phyloP scores from a whole-genome alignment of 306 rosid genomes.

The Myrica gale region DNA sequence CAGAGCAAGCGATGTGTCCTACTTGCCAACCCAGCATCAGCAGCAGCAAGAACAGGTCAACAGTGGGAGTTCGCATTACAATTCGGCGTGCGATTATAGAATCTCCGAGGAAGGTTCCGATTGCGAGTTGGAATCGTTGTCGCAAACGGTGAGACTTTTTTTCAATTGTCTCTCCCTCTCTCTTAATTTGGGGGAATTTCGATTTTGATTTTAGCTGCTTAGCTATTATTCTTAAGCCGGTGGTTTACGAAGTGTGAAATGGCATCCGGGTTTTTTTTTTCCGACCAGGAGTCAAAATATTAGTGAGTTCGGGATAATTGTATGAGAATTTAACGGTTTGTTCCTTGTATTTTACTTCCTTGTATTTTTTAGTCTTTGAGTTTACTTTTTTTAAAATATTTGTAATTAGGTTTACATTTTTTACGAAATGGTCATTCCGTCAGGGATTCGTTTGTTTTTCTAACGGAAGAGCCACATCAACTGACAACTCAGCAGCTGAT shows the following conservation, averaged over 20 bases:
- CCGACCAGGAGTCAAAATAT: neutral
- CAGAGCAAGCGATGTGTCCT: constrained; percentile 10
- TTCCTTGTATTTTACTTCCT: too few relatives aligned
- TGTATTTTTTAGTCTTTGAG: too few relatives aligned
- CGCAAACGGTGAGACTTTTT: constrained; percentile 37
- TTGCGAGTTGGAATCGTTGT: constrained; percentile 43
- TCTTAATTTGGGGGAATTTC: neutral
- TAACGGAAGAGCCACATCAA: too few relatives aligned
- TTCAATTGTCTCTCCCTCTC: neutral
- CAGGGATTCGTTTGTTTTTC: too few relatives aligned
- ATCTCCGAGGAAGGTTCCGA: constrained; percentile 50
- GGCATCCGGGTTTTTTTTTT: neutral
- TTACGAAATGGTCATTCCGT: too few relatives aligned
- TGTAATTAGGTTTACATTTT: too few relatives aligned
- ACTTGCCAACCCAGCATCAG: constrained; percentile 36
- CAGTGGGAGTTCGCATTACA: constrained; percentile 36
- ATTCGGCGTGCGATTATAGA: constrained; percentile 51
- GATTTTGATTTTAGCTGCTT: constrained; percentile 5
- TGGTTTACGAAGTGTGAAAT: constrained; percentile 8
- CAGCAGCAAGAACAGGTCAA: constrained; percentile 43
- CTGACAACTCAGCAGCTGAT: too few relatives aligned
- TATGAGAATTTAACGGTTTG: too few relatives aligned
- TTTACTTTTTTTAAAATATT: too few relatives aligned
- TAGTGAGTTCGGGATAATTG: neutral
- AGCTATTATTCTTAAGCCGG: neutral